These are phyloP conservation scores for Pseudocercospora ulei DNA, from an alignment of 2,329 filamentous ascomycete genomes.

Conservation along the genomic window DNA sequence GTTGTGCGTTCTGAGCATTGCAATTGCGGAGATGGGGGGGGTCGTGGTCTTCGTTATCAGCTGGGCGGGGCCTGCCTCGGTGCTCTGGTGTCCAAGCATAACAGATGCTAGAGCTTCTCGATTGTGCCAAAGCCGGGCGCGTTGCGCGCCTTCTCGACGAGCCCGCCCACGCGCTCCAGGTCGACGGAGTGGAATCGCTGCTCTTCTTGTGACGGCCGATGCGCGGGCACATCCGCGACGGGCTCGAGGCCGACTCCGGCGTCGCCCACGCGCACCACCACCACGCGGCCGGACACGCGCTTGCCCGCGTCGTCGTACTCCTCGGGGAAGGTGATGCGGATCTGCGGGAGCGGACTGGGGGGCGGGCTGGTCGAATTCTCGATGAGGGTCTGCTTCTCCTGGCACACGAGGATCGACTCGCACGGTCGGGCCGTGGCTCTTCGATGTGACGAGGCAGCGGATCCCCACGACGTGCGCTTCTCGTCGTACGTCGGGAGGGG, in stretches of 20 bases:
- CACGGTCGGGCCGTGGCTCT: conserved; percentile 49
- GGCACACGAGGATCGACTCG: conserved; percentile 64
- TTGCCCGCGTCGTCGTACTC: conserved; percentile 79
- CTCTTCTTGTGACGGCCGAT: conserved; percentile 62
- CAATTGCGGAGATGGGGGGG: conserved; percentile 16
- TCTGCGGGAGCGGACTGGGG: conserved; percentile 75
- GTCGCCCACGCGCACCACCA: conserved; percentile 85
- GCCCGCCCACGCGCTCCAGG: conserved; percentile 83
- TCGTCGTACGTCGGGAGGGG: conserved; percentile 63
- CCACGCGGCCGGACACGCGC: conserved; percentile 72
- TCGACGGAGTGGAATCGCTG: conserved; percentile 82
- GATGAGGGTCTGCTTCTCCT: conserved; percentile 69
- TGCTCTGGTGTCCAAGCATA: too few species aligned
- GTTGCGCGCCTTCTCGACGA: conserved; percentile 67
- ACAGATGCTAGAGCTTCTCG: conserved; percentile 16
- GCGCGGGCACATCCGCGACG: conserved; percentile 69
- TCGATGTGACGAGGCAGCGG: conserved; percentile 42
- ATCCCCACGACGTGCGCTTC: conserved; percentile 41
- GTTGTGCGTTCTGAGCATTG: conserved; percentile 15
- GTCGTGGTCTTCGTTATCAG: conserved; percentile 24
- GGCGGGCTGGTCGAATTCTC: conserved; percentile 66
- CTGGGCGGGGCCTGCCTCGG: conserved; percentile 15
- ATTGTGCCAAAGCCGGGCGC: conserved; percentile 17
- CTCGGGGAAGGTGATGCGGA: conserved; percentile 95
- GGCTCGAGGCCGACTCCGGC: conserved; percentile 82